Base-by-base conservation (phyloP, 768 basidiomycete species). In the Psilocybe tampanensis region DNA sequence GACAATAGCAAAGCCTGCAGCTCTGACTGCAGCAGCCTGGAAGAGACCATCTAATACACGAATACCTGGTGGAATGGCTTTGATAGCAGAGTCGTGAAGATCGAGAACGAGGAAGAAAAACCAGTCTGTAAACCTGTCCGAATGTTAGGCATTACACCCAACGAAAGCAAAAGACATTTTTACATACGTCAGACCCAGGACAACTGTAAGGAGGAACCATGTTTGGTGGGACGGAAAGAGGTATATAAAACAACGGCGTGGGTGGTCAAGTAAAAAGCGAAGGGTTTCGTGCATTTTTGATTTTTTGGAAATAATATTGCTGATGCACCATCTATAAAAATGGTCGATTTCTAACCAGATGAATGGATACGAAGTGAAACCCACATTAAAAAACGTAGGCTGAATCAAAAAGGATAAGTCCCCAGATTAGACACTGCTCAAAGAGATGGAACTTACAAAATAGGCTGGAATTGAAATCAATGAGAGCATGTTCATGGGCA, bases 151-250 rank as follows among this genome's bases (percentile, higher is more conserved):
- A 50, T 19, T 29, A 32, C 24, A 3, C 2, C 21, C 33, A 15
- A 45, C 2, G 41, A 13, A 22, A 6, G 5, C 43, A n/a, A 50
- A 19, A 42, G 11, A 21, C 43, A 56, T 6, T 33, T 21, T 29
- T n/a, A 67, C 86, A 50, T 65, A 94, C 94, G 85, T 93, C 33
- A 96, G 73, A 0, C 75, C 61, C 3, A 90, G 34, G 21, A 97
- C 77, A 21, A 95, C 70, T 1, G 83, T 81, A 1, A 93, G 59
- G 5, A 97, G 82, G 63, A 96, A 91, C 92, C 94, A 94, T 2
- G 95, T 97, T 67, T 97, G 95, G 65, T 95, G 92, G 0, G 93
- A 87, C 0, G 94, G 94, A 63, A 96, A 96, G 8, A 96, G 80
- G 68, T 94, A 92, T 11, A 94, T 84, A 66, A 90, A 95, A 71